phyloP scores from a whole-genome alignment of 2,329 filamentous ascomycete species.

The Fusarium sp. region DNA sequence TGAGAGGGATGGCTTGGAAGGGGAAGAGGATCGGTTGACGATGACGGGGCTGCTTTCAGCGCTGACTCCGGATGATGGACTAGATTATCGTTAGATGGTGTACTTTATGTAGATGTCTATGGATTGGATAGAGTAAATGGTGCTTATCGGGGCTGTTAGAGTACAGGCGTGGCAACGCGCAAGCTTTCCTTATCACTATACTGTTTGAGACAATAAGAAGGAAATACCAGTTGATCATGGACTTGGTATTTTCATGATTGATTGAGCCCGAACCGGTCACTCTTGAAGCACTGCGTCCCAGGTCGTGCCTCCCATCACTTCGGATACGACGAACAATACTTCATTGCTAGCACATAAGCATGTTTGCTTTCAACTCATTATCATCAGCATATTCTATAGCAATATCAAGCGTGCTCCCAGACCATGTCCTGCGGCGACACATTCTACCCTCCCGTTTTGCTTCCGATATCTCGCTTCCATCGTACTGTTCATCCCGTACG shows the following conservation, averaged over 20 bases:
- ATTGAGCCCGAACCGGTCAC: no score
- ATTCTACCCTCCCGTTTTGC: conserved; percentile 15
- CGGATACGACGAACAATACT: background rate
- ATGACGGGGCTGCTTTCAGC: conserved; percentile 19
- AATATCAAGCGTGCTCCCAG: conserved; percentile 14
- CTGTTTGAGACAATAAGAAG: background rate
- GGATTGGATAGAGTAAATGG: background rate
- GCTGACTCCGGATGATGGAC: background rate
- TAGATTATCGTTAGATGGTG: background rate
- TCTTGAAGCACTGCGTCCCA: background rate
- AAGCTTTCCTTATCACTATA: background rate
- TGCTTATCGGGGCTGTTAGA: background rate
- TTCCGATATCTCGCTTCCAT: conserved; percentile 16
- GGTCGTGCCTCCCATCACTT: background rate
- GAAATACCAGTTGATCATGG: no score
- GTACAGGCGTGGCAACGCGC: background rate
- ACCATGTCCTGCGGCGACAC: conserved; percentile 1
- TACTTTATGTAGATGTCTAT: background rate
- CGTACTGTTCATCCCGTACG: conserved; percentile 23
- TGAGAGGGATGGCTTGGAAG: background rate
- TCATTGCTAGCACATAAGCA: background rate
- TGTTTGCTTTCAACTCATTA: conserved; percentile 16
- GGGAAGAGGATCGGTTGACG: background rate
- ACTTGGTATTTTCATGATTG: no score
- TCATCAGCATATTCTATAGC: conserved; percentile 16